Conservation (phyloP, 2,329 filamentous ascomycete species). For the Neopestalotiopsis sp. region DNA sequence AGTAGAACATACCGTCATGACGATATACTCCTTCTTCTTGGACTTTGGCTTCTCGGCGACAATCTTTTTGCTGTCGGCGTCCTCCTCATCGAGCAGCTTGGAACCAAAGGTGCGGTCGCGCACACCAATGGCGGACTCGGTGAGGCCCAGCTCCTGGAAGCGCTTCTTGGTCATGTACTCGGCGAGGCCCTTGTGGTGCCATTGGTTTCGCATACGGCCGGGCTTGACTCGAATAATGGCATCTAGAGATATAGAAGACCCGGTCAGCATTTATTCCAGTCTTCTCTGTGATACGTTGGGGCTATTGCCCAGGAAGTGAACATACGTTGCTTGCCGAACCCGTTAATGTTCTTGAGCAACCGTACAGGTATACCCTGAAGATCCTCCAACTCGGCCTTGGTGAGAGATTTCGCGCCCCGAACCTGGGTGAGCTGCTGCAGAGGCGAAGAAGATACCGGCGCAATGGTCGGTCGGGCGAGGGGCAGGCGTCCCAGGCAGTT, state of each 20-base stretch:
- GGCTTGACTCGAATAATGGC: slow-evolving; percentile 41
- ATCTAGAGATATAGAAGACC: slow-evolving; percentile 25
- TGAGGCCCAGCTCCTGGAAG: slow-evolving; percentile 37
- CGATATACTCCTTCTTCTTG: slow-evolving; percentile 33
- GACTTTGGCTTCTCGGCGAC: slow-evolving; percentile 19
- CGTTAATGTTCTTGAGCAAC: slow-evolving; percentile 45
- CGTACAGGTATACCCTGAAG: slow-evolving; percentile 49
- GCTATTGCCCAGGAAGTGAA: neutral
- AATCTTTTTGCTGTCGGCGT: slow-evolving; percentile 20
- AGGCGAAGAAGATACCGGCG: slow-evolving; percentile 25
- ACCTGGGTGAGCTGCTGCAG: slow-evolving; percentile 40
- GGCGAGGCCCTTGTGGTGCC: slow-evolving; percentile 38
- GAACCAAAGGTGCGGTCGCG: slow-evolving; percentile 40
- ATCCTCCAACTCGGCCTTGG: slow-evolving; percentile 41
- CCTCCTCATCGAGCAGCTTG: slow-evolving; percentile 25
- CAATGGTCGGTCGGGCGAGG: slow-evolving; percentile 24
- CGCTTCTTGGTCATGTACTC: slow-evolving; percentile 41
- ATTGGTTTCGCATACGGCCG: slow-evolving; percentile 41
- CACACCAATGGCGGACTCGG: slow-evolving; percentile 37
- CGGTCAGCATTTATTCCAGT: too few species aligned
- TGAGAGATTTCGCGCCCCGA: slow-evolving; percentile 35
- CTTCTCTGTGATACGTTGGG: too few species aligned
- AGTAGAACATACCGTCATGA: slow-evolving; percentile 30
- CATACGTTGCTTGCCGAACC: slow-evolving; percentile 46
- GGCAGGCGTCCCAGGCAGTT: slow-evolving; percentile 38